Percentiles rank a stretch among this genome's conserved stretches.
These are phyloP conservation scores for Mucor racemosus DNA, from an alignment of 371 early-diverging fungal genomes.

Conservation along the genomic window DNA sequence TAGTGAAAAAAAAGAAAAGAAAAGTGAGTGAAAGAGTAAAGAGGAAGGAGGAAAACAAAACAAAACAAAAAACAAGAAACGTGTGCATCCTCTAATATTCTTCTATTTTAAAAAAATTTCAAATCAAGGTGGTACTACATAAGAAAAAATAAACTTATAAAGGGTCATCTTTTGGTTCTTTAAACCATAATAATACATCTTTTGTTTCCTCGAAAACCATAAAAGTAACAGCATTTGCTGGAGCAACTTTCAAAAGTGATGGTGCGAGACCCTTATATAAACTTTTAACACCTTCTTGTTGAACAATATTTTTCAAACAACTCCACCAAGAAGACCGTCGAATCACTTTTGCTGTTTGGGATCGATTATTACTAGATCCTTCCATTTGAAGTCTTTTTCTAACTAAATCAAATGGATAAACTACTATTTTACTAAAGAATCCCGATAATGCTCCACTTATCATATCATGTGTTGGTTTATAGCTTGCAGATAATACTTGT, in stretches of 20 bases:
- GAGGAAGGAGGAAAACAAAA: slow-evolving; percentile 7
- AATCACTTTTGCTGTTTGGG: slow-evolving; percentile 46
- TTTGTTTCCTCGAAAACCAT: slow-evolving; percentile 73
- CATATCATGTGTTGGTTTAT: slow-evolving; percentile 63
- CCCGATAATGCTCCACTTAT: slow-evolving; percentile 88
- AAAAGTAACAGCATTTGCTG: slow-evolving; percentile 87
- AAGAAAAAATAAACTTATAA: slow-evolving; percentile 1
- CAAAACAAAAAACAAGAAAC: neutral
- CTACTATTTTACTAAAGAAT: slow-evolving; percentile 77
- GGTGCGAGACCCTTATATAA: slow-evolving; percentile 90
- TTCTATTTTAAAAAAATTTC: slow-evolving; percentile 15
- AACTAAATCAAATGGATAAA: slow-evolving; percentile 93
- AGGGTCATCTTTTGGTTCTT: slow-evolving; percentile 19
- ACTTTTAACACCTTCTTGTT: slow-evolving; percentile 78
- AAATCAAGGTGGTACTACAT: slow-evolving; percentile 19
- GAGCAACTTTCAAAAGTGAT: slow-evolving; percentile 85
- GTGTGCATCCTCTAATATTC: slow-evolving; percentile 12
- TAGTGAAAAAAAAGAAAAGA: slow-evolving; percentile 3
- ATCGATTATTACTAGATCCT: slow-evolving; percentile 42
- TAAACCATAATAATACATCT: slow-evolving; percentile 42
- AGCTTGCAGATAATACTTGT: slow-evolving; percentile 23
- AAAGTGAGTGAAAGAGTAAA: slow-evolving; percentile 7
- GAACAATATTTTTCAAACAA: slow-evolving; percentile 65
- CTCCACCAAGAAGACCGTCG: slow-evolving; percentile 47
- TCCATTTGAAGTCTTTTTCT: slow-evolving; percentile 82